phyloP scores from a whole-genome alignment of 176 grass and related monocot genomes.

The Paspalum notatum region DNA sequence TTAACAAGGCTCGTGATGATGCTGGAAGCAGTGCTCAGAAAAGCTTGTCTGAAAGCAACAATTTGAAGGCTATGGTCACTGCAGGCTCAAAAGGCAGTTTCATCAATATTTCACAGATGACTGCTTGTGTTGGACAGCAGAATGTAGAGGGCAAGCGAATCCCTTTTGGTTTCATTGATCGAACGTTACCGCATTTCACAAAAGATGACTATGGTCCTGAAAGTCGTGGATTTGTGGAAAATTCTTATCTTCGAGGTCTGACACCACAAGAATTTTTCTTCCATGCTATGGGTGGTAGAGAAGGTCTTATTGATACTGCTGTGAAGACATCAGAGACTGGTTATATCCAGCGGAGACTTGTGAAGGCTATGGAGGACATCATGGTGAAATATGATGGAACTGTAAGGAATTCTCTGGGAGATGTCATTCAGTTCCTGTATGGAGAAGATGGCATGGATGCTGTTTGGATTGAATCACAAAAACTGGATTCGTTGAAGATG shows the following conservation, averaged over 20 bases:
- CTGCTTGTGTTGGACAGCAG: slow-evolving; percentile 85
- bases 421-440: slow-evolving; percentile 93
- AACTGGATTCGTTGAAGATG: slow-evolving; percentile 96
- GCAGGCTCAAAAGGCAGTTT: slow-evolving; percentile 85
- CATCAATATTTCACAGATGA: slow-evolving; percentile 86
- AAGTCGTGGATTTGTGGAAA: slow-evolving; percentile 98
- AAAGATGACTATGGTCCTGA: slow-evolving; percentile 91
- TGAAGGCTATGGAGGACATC: slow-evolving; percentile 97
- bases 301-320: slow-evolving; percentile 91
- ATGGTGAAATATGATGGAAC: slow-evolving; percentile 97
- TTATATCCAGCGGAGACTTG: slow-evolving; percentile 86
- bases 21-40: slow-evolving; percentile 82
- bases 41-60: slow-evolving; percentile 89
- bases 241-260: slow-evolving; percentile 94
- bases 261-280: slow-evolving; percentile 98
- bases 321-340: slow-evolving; percentile 94
- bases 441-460: slow-evolving; percentile 98
- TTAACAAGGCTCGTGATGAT: slow-evolving; percentile 94
- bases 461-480: slow-evolving; percentile 87
- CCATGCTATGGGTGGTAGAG: slow-evolving; percentile 86
- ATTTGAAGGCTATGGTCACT: slow-evolving; percentile 97
- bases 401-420: slow-evolving; percentile 84
- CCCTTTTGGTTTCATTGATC: slow-evolving; percentile 80
- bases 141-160: slow-evolving; percentile 99
- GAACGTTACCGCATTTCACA: slow-evolving; percentile 89